Percentiles rank a stretch among this genome's conserved stretches.
phyloP scores from a whole-genome alignment of 768 basidiomycete genomes.

The Rhodotorula babjevae region DNA sequence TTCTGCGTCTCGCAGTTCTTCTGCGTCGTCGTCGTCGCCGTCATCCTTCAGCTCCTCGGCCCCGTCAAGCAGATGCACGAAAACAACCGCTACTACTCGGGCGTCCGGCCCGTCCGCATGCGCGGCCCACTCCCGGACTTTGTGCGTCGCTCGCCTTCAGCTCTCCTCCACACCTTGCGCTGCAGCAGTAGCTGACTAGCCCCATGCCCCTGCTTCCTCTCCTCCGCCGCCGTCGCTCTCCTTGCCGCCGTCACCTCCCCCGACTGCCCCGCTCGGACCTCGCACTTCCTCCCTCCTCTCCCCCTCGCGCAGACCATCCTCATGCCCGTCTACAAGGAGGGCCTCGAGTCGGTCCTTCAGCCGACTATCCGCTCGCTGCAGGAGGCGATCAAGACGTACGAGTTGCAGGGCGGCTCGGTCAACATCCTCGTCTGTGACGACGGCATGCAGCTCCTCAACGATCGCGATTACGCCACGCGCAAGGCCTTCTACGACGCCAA shows the following conservation, averaged over 20 bases:
- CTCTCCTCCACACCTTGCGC: too few relatives aligned
- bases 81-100: conserved; percentile 24
- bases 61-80: conserved; percentile 27
- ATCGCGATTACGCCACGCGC: conserved; percentile 62
- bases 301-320: conserved; percentile 5
- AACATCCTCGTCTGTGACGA: conserved; percentile 78
- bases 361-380: conserved; percentile 41
- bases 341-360: conserved; percentile 40
- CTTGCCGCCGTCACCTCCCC: too few relatives aligned
- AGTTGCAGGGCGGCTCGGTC: conserved; percentile 79
- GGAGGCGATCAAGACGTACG: conserved; percentile 52
- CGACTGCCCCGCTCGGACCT: too few relatives aligned
- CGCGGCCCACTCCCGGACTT: conserved; percentile 17
- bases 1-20: conserved; percentile 31
- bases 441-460: conserved; percentile 64
- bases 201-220: too few relatives aligned
- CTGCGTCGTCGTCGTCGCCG: conserved; percentile 24
- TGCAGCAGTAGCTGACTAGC: too few relatives aligned
- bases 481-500: conserved; percentile 66
- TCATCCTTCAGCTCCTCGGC: conserved; percentile 19
- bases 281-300: not conserved
- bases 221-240: too few relatives aligned
- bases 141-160: too few relatives aligned
- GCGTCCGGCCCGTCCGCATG: conserved; percentile 13
- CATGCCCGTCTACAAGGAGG: conserved; percentile 40